Evolutionary conservation across 345 rosid species (phyloP), one percentile per base, ranked within the genome.

Genomic region (Cardamine chenopodiifolia): DNA sequence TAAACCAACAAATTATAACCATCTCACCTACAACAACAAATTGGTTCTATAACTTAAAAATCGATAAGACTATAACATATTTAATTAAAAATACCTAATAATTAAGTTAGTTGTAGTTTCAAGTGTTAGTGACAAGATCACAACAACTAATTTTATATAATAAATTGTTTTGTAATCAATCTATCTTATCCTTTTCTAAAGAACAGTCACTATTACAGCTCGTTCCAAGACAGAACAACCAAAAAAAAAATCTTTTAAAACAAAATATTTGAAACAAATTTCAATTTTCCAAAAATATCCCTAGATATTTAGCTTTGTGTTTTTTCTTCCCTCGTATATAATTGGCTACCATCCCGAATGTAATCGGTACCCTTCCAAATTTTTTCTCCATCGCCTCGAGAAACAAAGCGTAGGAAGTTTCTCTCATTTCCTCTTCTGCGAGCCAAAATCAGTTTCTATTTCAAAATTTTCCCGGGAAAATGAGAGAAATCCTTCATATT

Each of bases 401-500:
- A 63, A 72, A 40, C 76, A 50, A 35, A 31, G 9, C 39, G 55
- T 25, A 12, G 14, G 60, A 7, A 14, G 34, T 20, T 31, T 35
- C 55, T 47, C 53, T 23, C 53, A 22, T 9, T 26, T 17, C 8
- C 52, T 72, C 34, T 39, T 17, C 34, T 3, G 8, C 19, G 56
- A 71, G 20, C 68, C 47, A 72, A 62, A 22, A 25, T 17, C 61
- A 35, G 45, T 39, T 63, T 62, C 63, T 7, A 8, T 20, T 73
- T 23, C 3, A 28, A 18, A 53, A 12, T 10, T 74, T 55, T 26
- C 49, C 31, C 66, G 78, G 65, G 72, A 65, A 74, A 61, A 92
- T 92, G 98, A 88, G 98, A 77, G 98, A 92, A 81, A 92, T 92
- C 86, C 86, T 92, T 55, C 98, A 92, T 72, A 71, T 92, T 25